Base-by-base conservation (phyloP, 345 rosid species). In the Excoecaria cochinchinensis region DNA sequence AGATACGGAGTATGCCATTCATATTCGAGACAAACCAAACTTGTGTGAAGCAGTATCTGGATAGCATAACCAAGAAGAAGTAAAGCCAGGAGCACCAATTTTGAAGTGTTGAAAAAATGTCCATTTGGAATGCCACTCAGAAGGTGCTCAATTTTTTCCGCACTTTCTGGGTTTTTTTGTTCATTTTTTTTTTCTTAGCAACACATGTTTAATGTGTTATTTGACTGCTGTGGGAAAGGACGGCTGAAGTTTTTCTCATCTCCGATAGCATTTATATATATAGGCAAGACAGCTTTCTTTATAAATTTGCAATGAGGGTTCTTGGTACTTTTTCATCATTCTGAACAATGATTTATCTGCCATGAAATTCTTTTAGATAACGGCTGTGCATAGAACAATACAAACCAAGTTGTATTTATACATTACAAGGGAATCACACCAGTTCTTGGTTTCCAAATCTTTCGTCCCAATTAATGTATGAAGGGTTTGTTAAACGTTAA, bases 1-100 rank as follows among this genome's bases (percentile, higher is more conserved):
- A 90, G 97, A 86, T 91, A 60, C 79, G 88, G 72, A 89, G 87
- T 31, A 75, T 84, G 82, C 74, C 88, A 4, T 91, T 90, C 84
- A 76, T 88, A 78, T 91, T 91, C 50, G 92, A 88, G 86, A 75
- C 53, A 57, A 86, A 85, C 73, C 84, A 79, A 76, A 84, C 73
- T 31, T 70, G 78, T 24, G 81, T 83, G 70, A 86, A 83, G 83
- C 78, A 47, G 71, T 83, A 83, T 77, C 39, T 90, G 74, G 85
- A 85, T 71, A 52, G 81, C 77, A 52, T 40, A 52, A 17, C 56
- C 50, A 59, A 53, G 46, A 47, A 62, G 65, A 55, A 73, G 56
- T 70, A 21, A 76, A 63, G 36, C 58, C 57, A 22, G 73, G 74
- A 67, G 67, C 74, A 31, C 48, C 58, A 51, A 38, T 52, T 38